Conservation (phyloP, 2,329 filamentous ascomycete species). For the Trichoderma lentiforme region DNA sequence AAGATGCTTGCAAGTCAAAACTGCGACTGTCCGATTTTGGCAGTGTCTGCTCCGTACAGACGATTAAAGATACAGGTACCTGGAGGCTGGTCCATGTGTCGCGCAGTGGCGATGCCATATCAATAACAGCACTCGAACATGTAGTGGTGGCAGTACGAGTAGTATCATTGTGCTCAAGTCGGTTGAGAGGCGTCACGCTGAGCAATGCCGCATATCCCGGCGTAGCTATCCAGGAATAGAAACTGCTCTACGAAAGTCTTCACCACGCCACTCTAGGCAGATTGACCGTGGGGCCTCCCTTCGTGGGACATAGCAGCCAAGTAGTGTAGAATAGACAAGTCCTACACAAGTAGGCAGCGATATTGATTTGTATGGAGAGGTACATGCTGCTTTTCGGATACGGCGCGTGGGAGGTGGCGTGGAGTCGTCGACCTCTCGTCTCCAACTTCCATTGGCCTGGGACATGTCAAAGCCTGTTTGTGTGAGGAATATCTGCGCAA, state of each 20-base stretch:
- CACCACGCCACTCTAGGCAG: background rate
- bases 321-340: background rate
- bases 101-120: background rate
- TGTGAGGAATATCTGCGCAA: background rate
- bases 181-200: background rate
- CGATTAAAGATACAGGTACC: background rate
- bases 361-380: background rate
- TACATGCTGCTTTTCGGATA: background rate
- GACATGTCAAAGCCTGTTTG: background rate
- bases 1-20: constrained; percentile 18
- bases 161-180: background rate
- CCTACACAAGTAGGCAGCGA: background rate
- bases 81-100: background rate
- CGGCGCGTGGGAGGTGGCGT: background rate
- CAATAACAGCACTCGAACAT: background rate
- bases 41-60: background rate
- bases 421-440: background rate
- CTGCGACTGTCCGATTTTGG: background rate
- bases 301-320: background rate
- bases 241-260: background rate
- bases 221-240: background rate
- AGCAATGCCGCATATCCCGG: background rate
- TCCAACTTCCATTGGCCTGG: background rate
- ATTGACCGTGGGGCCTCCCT: background rate
- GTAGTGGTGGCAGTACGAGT: background rate